These are phyloP conservation scores for Schizonepeta tenuifolia DNA, from an alignment of 257 asterid genomes.

Conservation along the genomic window DNA sequence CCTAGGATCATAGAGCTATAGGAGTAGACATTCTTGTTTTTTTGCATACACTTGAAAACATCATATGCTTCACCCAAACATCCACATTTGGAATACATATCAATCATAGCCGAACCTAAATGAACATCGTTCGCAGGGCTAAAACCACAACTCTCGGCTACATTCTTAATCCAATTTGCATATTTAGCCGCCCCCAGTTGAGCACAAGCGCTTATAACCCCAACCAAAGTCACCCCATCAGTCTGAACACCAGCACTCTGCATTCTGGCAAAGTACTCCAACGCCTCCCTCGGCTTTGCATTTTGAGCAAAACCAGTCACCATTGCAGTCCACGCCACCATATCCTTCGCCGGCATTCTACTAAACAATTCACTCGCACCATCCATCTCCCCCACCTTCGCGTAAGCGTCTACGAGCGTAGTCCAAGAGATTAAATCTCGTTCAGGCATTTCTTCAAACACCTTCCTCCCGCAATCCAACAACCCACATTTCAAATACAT, in stretches of 20 bases:
- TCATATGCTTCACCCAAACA: constrained; percentile 57
- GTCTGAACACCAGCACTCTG: constrained; percentile 56
- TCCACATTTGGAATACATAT: constrained; percentile 94
- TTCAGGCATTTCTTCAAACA: constrained; percentile 84
- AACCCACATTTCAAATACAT: constrained; percentile 73
- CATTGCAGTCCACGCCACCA: constrained; percentile 89
- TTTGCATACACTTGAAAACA: constrained; percentile 50
- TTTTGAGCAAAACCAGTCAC: constrained; percentile 80
- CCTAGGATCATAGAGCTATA: constrained; percentile 79
- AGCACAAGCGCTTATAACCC: constrained; percentile 81
- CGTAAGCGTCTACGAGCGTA: constrained; percentile 60
- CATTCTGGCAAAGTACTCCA: constrained; percentile 72
- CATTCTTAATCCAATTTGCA: constrained; percentile 60
- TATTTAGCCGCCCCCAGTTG: constrained; percentile 63
- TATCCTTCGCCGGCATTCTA: constrained; percentile 60
- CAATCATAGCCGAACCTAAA: constrained; percentile 80
- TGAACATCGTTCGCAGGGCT: constrained; percentile 48
- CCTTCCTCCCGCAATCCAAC: constrained; percentile 55
- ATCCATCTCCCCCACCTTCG: constrained; percentile 63
- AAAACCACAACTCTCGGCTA: constrained; percentile 60
- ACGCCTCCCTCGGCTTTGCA: constrained; percentile 67
- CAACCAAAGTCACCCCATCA: constrained; percentile 69
- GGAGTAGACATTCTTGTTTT: constrained; percentile 58
- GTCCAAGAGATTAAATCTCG: constrained; percentile 75
- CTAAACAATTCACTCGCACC: constrained; percentile 60